Evolutionary conservation across 257 asterid species (phyloP), one percentile per base, ranked within the genome.

Genomic region (Solanum lignicaule): DNA sequence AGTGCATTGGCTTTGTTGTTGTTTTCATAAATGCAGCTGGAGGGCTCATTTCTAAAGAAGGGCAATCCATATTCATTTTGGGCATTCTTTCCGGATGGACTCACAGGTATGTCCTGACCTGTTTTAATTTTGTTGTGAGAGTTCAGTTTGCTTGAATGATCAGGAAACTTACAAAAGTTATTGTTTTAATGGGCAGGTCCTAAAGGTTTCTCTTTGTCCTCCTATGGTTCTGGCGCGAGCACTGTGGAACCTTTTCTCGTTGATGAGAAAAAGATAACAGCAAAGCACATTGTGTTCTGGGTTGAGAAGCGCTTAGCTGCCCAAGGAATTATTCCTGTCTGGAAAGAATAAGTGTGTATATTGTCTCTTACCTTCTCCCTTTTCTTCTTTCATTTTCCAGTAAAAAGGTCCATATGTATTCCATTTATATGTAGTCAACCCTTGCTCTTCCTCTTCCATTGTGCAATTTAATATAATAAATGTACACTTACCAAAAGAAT

Each of bases 301-400:
- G 97, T 96, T 55, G 97, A 94, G 92, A 95, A 96, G 92, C 98
- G 98, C 41, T 95, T 96, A 91, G 99, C 99, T 90, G 99, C 98
- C 87, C 99, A 95, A 90, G 99, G 96, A 89, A 94, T 96, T 2
- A 93, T 95, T 87, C 98, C 99, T 5, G 98, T 96, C 46, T 96
- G 99, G 99, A 91, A 90, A 75, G 95, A 94, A 27, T 93, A 87
- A 43, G n/a, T 43, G n/a, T 43, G 18, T 81, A 81, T 81, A 81
- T 81, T 81, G 85, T 36, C 68, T 27, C 41, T 29, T 81, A 81
- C 39, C 36, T 46, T 78, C 25, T 78, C 35, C 27, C 25, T 7
- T 79, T 43, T 27, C 66, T 79, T 43, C 62, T 78, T 27, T 27
- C 25, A 41, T 81, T 8, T 38, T 23, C 12, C 23, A 38, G 32